Percentiles rank a stretch among this genome's conserved stretches.
phyloP scores from a whole-genome alignment of 2,329 filamentous ascomycete species.

The Fusarium zealandicum region DNA sequence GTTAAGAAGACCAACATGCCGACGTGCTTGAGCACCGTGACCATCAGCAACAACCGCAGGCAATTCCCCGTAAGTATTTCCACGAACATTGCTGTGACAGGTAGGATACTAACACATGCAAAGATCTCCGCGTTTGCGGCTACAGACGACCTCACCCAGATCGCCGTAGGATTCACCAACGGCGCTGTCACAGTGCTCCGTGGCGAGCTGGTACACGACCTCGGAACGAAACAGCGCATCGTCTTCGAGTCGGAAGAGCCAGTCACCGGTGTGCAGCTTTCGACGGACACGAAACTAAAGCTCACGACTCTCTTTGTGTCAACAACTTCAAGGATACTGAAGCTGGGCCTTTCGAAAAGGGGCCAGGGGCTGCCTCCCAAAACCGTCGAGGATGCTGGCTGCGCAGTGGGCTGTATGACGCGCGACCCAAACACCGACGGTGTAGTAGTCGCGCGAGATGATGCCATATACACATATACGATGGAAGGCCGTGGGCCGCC shows the following conservation, averaged over 20 bases:
- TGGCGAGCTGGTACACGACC: slow-evolving; percentile 93
- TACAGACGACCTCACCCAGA: slow-evolving; percentile 86
- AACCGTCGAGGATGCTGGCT: slow-evolving; percentile 87
- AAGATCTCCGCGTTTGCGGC: slow-evolving; percentile 88
- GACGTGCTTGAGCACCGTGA: slow-evolving; percentile 84
- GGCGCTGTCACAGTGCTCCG: slow-evolving; percentile 92
- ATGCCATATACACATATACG: slow-evolving; percentile 94
- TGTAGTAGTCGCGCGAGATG: slow-evolving; percentile 89
- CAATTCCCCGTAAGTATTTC: slow-evolving; percentile 78
- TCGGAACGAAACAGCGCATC: slow-evolving; percentile 90
- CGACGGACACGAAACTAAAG: slow-evolving; percentile 56
- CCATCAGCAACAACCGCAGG: slow-evolving; percentile 87
- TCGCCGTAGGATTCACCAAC: slow-evolving; percentile 95
- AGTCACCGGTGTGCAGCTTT: slow-evolving; percentile 87
- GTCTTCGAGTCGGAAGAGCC: slow-evolving; percentile 98
- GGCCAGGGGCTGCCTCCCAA: slow-evolving; percentile 90
- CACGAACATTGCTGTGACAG: fast-evolving
- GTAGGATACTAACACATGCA: slow-evolving; percentile 2
- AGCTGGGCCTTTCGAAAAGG: slow-evolving; percentile 83
- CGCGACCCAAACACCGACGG: slow-evolving; percentile 81
- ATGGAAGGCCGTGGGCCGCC: slow-evolving; percentile 84
- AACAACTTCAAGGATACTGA: slow-evolving; percentile 87
- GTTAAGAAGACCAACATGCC: slow-evolving; percentile 94
- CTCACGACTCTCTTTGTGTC: slow-evolving; percentile 87
- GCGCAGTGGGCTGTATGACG: slow-evolving; percentile 94